Conservation (phyloP, 495 filamentous ascomycete species). For the Annulohypoxylon maeteangense region DNA sequence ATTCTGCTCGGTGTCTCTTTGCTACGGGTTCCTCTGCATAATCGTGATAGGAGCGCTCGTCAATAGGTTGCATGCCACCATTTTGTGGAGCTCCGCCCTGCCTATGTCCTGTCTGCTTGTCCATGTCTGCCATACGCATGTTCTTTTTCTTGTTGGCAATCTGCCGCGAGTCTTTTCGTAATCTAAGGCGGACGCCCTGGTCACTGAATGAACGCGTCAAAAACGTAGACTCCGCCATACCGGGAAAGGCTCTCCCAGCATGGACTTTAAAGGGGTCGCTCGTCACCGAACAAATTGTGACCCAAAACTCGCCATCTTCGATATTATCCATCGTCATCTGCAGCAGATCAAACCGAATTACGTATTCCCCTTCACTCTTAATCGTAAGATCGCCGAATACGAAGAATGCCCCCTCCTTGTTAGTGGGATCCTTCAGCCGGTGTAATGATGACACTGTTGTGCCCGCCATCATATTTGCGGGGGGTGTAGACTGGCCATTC, state of each 20-base stretch:
- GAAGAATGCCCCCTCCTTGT: conserved; percentile 94
- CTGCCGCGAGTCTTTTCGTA: conserved; percentile 78
- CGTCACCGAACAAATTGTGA: conserved; percentile 70
- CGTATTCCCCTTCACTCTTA: conserved; percentile 79
- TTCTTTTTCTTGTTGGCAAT: conserved; percentile 59
- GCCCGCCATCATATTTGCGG: conserved; percentile 70
- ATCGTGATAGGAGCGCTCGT: conserved; percentile 45
- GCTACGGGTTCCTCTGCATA: conserved; percentile 44
- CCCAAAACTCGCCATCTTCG: conserved; percentile 60
- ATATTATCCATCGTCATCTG: conserved; percentile 68
- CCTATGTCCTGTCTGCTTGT: conserved; percentile 39
- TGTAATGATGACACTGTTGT: conserved; percentile 92
- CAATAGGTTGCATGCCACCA: conserved; percentile 40
- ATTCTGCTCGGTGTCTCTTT: conserved; percentile 46
- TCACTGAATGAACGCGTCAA: conserved; percentile 93
- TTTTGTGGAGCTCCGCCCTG: conserved; percentile 38
- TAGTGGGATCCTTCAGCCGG: conserved; percentile 89
- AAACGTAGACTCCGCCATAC: conserved; percentile 90
- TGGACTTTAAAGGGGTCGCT: conserved; percentile 82
- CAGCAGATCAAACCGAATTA: conserved; percentile 86
- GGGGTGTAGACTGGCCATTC: conserved; percentile 62
- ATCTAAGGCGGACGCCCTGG: conserved; percentile 88
- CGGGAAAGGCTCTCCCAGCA: conserved; percentile 81
- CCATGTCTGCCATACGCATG: conserved; percentile 41
- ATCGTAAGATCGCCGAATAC: conserved; percentile 96